phyloP scores from a whole-genome alignment of 2,329 filamentous ascomycete species.

The Fusarium austroafricanum region DNA sequence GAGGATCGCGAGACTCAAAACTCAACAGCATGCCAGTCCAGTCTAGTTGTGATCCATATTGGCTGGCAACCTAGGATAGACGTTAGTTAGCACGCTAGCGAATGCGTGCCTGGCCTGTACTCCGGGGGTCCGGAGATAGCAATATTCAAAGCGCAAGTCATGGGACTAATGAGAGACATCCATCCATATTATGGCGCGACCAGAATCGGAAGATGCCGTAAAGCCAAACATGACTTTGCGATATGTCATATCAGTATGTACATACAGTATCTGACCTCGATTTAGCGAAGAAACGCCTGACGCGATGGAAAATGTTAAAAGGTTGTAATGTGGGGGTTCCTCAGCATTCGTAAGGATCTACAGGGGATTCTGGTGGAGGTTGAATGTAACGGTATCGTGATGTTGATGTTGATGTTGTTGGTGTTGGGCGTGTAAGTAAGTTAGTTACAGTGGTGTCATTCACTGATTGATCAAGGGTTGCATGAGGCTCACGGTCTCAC shows the following conservation, averaged over 20 bases:
- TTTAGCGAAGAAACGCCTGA: constrained; percentile 15
- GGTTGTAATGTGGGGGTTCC: background rate
- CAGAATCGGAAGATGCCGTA: background rate
- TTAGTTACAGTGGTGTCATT: no score
- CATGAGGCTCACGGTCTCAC: background rate
- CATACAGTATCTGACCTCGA: background rate
- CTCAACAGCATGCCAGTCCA: background rate
- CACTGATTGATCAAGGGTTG: background rate
- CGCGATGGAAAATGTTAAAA: constrained; percentile 19
- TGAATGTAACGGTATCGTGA: constrained; percentile 21
- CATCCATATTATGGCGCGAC: background rate
- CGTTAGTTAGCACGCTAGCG: background rate
- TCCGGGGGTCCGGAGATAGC: background rate
- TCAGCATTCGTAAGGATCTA: constrained; percentile 1
- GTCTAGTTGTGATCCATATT: background rate
- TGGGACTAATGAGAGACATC: constrained; percentile 2
- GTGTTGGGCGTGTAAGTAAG: background rate
- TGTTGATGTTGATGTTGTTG: constrained; percentile 1
- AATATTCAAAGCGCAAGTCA: background rate
- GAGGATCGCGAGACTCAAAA: background rate
- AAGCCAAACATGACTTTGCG: background rate
- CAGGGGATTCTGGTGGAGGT: constrained; percentile 9
- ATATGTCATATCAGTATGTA: background rate
- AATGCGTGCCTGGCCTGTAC: constrained; percentile 7
- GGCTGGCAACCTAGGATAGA: background rate